Base-by-base conservation (phyloP, 805 yeast species). In the Lipomyces sp. region DNA sequence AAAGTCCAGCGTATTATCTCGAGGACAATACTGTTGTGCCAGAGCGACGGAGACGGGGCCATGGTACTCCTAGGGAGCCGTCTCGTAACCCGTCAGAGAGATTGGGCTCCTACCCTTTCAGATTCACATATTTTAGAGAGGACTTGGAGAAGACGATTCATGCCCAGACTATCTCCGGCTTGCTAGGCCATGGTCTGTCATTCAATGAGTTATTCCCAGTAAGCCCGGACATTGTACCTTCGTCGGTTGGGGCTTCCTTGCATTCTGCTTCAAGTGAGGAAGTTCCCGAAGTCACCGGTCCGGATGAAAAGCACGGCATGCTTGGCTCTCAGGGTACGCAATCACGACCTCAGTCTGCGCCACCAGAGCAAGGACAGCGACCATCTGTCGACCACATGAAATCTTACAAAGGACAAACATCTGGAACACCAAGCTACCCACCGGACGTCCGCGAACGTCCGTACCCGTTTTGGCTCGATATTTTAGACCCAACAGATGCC, bases 101-200 rank as follows among this genome's bases (percentile, higher is more conserved):
- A 29, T 32, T 57, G 15, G 67, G 59, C 13, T 24, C 24, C 24
- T 63, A 63, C 33, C 64, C 69, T 32, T 63, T 59, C 75, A 81
- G 98, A 69, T 94, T 90, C 80, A 92, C 98, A 0, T 94, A 94
- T 75, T 94, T 95, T 78, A 83, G 98, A 71, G 97, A 92, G 70
- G 92, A 89, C 64, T 81, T 87, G 24, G 97, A 92, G 65, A 95
- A 90, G 73, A 94, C 98, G 0, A 82, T 91, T 34, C 98, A 93
- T 78, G 89, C 97, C 0, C 87, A 95, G 2, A 96, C 91, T 74
- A 83, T 94, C 45, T 89, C 95, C 0, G 80, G 95, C 60, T 85
- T 90, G 1, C 76, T 75, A 8, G 80, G 80, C 18, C 86, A 87
- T 2, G 89, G 87, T 1, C 85, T 86, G 70, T 81, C 88, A 2